Percentiles rank a stretch among this genome's conserved stretches.
Conservation (phyloP, 805 yeast species). For the Candida easanensis region DNA sequence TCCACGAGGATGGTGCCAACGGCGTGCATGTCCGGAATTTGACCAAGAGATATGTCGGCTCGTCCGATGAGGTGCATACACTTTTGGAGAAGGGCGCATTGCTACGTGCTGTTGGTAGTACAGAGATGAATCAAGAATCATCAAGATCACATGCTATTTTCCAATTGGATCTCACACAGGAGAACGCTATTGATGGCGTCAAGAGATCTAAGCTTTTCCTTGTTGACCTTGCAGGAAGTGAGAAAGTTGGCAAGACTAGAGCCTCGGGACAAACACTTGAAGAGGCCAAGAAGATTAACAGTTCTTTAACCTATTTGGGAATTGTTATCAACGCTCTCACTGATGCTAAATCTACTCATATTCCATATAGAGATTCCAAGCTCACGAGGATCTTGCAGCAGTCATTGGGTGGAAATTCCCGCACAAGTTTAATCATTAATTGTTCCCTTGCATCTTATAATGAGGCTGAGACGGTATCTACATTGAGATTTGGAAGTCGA, state of each 20-base stretch:
- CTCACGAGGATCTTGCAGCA: conserved; percentile 76
- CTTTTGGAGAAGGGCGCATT: conserved; percentile 58
- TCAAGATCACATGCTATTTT: conserved; percentile 82
- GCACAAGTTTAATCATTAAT: conserved; percentile 70
- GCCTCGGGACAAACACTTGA: conserved; percentile 72
- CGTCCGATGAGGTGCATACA: conserved; percentile 54
- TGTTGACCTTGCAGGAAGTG: conserved; percentile 88
- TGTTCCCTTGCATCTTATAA: conserved; percentile 64
- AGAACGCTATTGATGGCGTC: conserved; percentile 51
- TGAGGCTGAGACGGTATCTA: conserved; percentile 63
- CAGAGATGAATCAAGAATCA: conserved; percentile 70
- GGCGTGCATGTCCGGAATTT: conserved; percentile 76
- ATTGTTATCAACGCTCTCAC: conserved; percentile 78
- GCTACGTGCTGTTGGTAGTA: conserved; percentile 54
- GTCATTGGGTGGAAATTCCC: conserved; percentile 78
- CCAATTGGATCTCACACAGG: conserved; percentile 64
- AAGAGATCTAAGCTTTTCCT: conserved; percentile 65
- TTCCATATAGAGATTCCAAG: conserved; percentile 77
- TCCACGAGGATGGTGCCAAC: conserved; percentile 60
- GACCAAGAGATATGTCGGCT: conserved; percentile 56
- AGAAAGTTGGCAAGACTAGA: conserved; percentile 73
- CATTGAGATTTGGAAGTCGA: conserved; percentile 70
- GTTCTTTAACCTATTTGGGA: conserved; percentile 74
- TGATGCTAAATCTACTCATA: conserved; percentile 59
- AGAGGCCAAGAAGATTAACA: conserved; percentile 82